phyloP scores from a whole-genome alignment of 2,329 filamentous ascomycete genomes.

The Colletotrichum tofieldiae region DNA sequence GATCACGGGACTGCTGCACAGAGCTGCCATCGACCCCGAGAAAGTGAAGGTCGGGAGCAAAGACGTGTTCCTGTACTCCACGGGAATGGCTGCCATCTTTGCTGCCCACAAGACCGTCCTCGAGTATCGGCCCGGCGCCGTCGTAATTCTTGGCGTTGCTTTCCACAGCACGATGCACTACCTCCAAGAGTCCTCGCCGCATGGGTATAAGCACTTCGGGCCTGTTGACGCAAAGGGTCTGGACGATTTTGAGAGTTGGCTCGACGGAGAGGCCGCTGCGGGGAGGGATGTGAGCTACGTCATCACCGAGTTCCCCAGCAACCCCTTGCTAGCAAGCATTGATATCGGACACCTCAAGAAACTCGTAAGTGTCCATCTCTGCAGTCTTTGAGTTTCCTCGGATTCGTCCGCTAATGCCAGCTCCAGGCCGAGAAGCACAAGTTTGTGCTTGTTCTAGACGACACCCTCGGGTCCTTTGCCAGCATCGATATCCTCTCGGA shows the following conservation, averaged over 20 bases:
- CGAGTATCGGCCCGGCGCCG: slow-evolving; percentile 52
- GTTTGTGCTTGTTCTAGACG: slow-evolving; percentile 64
- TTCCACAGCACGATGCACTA: slow-evolving; percentile 67
- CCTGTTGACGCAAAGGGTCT: slow-evolving; percentile 59
- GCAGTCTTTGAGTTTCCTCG: too few species aligned
- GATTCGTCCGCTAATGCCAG: background rate
- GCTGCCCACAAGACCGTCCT: slow-evolving; percentile 57
- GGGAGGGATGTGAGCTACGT: slow-evolving; percentile 61
- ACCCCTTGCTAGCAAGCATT: slow-evolving; percentile 53
- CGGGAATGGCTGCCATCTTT: slow-evolving; percentile 69
- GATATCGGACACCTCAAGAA: slow-evolving; percentile 52
- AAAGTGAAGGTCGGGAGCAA: slow-evolving; percentile 48
- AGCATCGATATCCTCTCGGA: slow-evolving; percentile 66
- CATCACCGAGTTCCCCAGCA: slow-evolving; percentile 63
- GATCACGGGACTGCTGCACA: slow-evolving; percentile 59
- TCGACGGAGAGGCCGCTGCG: slow-evolving; percentile 56
- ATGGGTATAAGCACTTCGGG: slow-evolving; percentile 65
- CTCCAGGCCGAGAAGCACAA: slow-evolving; percentile 56
- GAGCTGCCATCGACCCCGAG: slow-evolving; percentile 54
- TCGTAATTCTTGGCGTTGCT: slow-evolving; percentile 65
- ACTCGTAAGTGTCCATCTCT: slow-evolving; percentile 26
- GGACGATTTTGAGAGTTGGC: slow-evolving; percentile 60
- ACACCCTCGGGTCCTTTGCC: slow-evolving; percentile 63
- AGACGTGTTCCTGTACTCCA: slow-evolving; percentile 69
- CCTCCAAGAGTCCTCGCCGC: slow-evolving; percentile 61